Conservation (phyloP, 164 flowering plant species). For the Stephania yunnanensis region DNA sequence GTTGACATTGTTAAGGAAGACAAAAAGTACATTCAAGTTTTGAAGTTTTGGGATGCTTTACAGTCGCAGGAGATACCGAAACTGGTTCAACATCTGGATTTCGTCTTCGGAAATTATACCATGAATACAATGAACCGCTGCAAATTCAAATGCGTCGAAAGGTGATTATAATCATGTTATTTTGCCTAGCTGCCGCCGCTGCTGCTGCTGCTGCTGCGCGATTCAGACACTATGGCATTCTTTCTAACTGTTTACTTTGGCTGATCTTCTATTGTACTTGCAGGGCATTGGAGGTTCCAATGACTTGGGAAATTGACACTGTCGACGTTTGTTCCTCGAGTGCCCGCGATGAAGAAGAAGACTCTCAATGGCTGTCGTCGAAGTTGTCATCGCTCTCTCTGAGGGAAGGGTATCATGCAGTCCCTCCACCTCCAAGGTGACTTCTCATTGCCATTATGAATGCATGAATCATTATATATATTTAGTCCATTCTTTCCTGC, state of each 20-base stretch:
- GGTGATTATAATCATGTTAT: constrained; percentile 4
- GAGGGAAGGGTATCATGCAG: background rate
- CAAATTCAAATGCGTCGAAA: constrained; percentile 12
- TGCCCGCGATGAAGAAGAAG: background rate
- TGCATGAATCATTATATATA: background rate
- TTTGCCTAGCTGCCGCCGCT: background rate
- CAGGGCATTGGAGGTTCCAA: constrained; percentile 19
- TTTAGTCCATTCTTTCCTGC: background rate
- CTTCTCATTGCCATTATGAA: background rate
- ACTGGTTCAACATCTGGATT: constrained; percentile 14
- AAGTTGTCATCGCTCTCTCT: constrained; percentile 4
- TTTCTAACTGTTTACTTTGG: background rate
- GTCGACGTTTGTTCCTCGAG: background rate
- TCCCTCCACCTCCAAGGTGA: background rate
- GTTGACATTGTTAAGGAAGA: constrained; percentile 26
- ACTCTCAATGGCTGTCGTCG: background rate
- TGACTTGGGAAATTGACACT: constrained; percentile 15
- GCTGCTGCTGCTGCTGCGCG: no score
- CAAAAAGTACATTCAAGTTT: constrained; percentile 21
- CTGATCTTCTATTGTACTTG: background rate
- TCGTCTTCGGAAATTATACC: constrained; percentile 14
- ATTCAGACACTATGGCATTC: no score
- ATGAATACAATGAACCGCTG: constrained; percentile 8
- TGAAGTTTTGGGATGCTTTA: constrained; percentile 29
- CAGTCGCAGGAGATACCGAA: constrained; percentile 16